A percentile compares a stretch with the other conserved stretches of the same genome.
Evolutionary conservation across 2,329 filamentous ascomycete species (phyloP).

Genomic region (Colletotrichum trifolii): DNA sequence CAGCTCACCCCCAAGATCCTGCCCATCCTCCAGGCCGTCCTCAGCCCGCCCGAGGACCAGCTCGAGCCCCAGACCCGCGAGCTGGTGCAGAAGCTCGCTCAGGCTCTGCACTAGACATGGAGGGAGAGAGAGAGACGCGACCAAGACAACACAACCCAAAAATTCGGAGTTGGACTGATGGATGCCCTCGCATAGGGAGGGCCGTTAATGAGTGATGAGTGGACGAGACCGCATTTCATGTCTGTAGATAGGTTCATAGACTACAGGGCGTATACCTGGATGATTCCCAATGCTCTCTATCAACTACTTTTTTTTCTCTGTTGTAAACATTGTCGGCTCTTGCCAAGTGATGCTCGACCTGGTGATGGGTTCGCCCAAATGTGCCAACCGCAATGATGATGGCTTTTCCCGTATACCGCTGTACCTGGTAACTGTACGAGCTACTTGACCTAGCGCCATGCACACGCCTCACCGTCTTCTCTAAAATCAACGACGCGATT

Average conservation of each 20-base stretch:
- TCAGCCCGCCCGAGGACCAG: conserved; percentile 79
- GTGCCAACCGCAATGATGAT: too few species aligned
- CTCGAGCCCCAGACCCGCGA: conserved; percentile 77
- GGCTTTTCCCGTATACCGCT: too few species aligned
- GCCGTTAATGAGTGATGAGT: conserved; percentile 37
- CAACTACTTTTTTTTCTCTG: conserved; percentile 8
- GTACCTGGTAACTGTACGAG: too few species aligned
- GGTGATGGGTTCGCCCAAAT: too few species aligned
- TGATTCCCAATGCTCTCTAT: conserved; percentile 35
- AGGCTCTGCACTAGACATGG: conserved; percentile 46
- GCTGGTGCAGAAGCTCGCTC: conserved; percentile 73
- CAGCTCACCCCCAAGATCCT: conserved; percentile 76
- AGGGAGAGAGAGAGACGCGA: background rate
- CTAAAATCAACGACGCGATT: too few species aligned
- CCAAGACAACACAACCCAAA: background rate
- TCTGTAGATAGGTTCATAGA: conserved; percentile 37
- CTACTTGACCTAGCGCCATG: too few species aligned
- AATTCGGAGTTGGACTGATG: background rate
- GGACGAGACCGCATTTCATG: conserved; percentile 35
- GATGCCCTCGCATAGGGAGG: conserved; percentile 20
- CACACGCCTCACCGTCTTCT: too few species aligned
- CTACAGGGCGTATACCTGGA: conserved; percentile 31
- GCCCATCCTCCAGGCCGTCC: conserved; percentile 77
- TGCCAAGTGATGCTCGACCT: too few species aligned
- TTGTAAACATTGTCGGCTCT: too few species aligned